phyloP scores from a whole-genome alignment of 2,329 filamentous ascomycete genomes.

The Cytospora piceicola region DNA sequence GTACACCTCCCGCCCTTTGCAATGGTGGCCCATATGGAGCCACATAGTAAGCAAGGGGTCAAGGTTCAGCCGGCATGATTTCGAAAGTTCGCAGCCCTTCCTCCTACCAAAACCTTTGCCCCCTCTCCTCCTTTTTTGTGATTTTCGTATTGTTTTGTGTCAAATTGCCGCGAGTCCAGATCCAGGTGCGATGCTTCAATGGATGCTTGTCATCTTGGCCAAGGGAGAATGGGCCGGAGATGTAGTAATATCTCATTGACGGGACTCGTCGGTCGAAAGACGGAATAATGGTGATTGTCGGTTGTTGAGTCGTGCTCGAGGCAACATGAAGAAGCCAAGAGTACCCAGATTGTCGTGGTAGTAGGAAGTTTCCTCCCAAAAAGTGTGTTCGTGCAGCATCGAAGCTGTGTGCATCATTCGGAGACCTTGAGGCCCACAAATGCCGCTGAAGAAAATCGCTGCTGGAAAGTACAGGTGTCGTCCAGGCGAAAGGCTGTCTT shows the following conservation, averaged over 20 bases:
- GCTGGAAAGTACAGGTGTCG: constrained; percentile 2
- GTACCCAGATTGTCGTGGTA: constrained; percentile 19
- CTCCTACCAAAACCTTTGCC: not conserved
- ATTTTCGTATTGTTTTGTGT: not conserved
- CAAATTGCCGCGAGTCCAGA: not conserved
- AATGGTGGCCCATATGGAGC: not conserved
- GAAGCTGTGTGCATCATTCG: not conserved
- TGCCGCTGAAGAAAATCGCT: not conserved
- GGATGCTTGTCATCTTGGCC: not conserved
- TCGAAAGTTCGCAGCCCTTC: not conserved
- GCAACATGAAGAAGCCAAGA: constrained; percentile 13
- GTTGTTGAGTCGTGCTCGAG: constrained; percentile 11
- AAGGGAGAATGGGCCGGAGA: not conserved
- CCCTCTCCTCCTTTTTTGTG: not conserved
- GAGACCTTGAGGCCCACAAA: not conserved
- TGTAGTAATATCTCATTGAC: not conserved
- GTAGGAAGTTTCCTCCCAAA: constrained; percentile 1
- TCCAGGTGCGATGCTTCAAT: not conserved
- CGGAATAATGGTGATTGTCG: not conserved
- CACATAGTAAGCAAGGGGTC: not conserved
- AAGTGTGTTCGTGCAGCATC: constrained; percentile 2
- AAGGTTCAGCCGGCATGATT: not conserved
- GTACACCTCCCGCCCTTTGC: not conserved
- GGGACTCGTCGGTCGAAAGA: not conserved
- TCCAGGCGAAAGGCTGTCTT: constrained; percentile 11